These are phyloP conservation scores for Phragmites australis DNA, from an alignment of 176 grass and related monocot species.

Conservation along the genomic window DNA sequence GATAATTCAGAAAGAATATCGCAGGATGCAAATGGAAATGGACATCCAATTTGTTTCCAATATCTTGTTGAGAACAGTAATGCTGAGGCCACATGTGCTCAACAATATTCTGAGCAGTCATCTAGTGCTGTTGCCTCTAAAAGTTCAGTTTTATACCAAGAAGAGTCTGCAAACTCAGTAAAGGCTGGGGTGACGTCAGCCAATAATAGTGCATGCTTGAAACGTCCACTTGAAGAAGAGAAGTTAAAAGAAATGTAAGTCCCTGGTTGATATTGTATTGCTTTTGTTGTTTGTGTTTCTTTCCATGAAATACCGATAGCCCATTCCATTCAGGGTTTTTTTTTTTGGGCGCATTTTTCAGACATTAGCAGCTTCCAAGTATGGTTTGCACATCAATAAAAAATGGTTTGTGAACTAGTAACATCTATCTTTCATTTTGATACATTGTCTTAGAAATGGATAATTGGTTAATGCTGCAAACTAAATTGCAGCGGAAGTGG, in stretches of 20 bases:
- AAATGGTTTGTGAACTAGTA: background rate
- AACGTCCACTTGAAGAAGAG: conserved; percentile 51
- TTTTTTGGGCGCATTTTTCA: conserved; percentile 22
- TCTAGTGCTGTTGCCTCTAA: conserved; percentile 23
- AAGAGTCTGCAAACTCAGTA: conserved; percentile 29
- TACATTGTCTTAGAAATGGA: conserved; percentile 9
- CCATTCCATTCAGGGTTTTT: conserved; percentile 17
- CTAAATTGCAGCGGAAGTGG: background rate
- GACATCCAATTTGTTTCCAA: conserved; percentile 7
- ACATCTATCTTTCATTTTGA: background rate
- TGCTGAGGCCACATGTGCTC: conserved; percentile 3
- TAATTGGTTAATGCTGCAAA: background rate
- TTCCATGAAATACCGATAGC: background rate
- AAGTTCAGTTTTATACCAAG: conserved; percentile 39
- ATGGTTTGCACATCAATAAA: conserved; percentile 20
- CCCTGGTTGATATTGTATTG: background rate
- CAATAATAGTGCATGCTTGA: conserved; percentile 32
- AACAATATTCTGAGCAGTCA: conserved; percentile 36
- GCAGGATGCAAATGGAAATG: conserved; percentile 49
- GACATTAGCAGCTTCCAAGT: background rate
- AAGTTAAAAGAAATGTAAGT: conserved; percentile 86
- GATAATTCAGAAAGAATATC: conserved; percentile 26
- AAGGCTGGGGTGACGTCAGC: conserved; percentile 37
- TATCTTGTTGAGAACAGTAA: conserved; percentile 25
- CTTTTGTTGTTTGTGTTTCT: conserved; percentile 28